Base-by-base conservation (phyloP, 1,139 yeast species). In the Suhomyces kunorum region DNA sequence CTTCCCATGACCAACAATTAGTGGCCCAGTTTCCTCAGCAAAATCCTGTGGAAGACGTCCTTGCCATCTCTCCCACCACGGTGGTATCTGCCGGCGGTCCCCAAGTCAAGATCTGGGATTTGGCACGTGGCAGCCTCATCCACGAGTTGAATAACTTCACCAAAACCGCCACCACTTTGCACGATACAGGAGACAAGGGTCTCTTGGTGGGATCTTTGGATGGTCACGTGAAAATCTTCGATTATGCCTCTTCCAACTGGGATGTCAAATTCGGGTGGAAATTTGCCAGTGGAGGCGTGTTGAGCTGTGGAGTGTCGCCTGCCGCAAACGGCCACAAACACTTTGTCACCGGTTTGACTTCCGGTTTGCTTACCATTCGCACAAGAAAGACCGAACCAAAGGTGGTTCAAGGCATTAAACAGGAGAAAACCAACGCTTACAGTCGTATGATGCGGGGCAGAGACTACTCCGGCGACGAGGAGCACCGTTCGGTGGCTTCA, bases 251-350 rank as follows among this genome's bases (percentile, higher is more conserved):
- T 18, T 69, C 84, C 34, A 70, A 78, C 46, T 92, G 95, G 90
- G 86, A 85, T 46, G 96, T 90, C 48, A 87, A 85, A 59, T 92
- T 89, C 61, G 98, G 98, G 31, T 92, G 98, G 98, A 92, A 90
- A 63, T 90, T 86, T 57, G 96, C 96, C 28, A 61, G 68, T 46
- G 89, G 94, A 12, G 95, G 95, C 30, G 96, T 92, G 0, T 71
- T 92, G 51, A 75, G 89, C 53, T 83, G 95, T 59, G 98, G 90
- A 7, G 85, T 90, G 8, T 87, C 96, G 8, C 98, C 98, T 15
- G 81, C 83, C 46, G 56, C 57, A 19, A 63, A 65, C 44, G 50
- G 55, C 45, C 83, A 82, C 53, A 86, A 86, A 65, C 98, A 92
- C 68, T 77, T 92, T 49, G 97, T 87, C 26, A 87, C 95, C n/a